phyloP scores from a whole-genome alignment of 1,139 yeast species.

The Ogataea hybrid region DNA sequence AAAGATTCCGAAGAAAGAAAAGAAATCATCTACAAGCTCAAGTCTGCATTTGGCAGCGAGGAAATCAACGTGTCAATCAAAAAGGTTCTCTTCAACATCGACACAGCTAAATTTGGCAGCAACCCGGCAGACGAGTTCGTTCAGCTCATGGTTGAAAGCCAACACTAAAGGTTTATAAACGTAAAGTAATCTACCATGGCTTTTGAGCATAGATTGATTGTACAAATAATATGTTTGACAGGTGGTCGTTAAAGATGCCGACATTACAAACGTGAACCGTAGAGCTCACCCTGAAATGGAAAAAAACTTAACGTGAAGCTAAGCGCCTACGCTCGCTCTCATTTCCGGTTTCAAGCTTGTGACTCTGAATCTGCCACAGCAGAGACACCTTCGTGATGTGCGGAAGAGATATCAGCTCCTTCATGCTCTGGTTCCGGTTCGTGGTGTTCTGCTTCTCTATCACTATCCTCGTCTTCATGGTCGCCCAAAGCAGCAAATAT shows the following conservation, averaged over 20 bases:
- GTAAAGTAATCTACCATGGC: neutral
- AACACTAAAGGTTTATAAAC: conserved; percentile 10
- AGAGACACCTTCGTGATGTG: neutral
- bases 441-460: conserved; percentile 21
- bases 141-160: conserved; percentile 41
- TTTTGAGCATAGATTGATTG: neutral
- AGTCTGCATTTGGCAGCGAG: conserved; percentile 24
- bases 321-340: conserved; percentile 1
- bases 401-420: neutral
- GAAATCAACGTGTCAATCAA: conserved; percentile 76
- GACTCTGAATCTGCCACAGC: conserved; percentile 1
- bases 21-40: conserved; percentile 51
- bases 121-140: conserved; percentile 66
- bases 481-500: conserved; percentile 54
- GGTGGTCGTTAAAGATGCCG: conserved; percentile 5
- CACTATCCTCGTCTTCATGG: conserved; percentile 26
- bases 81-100: conserved; percentile 77
- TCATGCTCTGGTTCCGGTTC: conserved; percentile 1
- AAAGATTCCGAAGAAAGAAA: conserved; percentile 47
- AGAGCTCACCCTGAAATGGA: neutral
- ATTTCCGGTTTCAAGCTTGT: conserved; percentile 4
- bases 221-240: conserved; percentile 6
- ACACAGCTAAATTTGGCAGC: conserved; percentile 70
- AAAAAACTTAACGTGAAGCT: conserved; percentile 3
- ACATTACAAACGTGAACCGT: conserved; percentile 4